These are phyloP conservation scores for Stentor roeselii DNA, from an alignment of 73 alveolate species.

Conservation along the genomic window DNA sequence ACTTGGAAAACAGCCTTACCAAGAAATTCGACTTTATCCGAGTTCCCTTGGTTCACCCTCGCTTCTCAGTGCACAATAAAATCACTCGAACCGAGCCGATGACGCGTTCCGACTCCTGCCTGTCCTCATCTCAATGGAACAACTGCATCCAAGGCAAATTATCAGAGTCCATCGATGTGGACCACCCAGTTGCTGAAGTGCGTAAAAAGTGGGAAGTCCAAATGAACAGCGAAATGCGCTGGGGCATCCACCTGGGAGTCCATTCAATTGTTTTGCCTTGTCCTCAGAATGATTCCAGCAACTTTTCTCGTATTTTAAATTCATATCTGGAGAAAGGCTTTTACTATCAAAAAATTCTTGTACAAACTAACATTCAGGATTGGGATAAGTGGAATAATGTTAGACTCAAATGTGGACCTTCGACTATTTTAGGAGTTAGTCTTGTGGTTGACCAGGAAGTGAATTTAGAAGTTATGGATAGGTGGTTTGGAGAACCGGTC, in stretches of 20 bases:
- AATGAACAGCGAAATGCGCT: conserved; percentile 41
- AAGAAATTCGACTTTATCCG: conserved; percentile 13
- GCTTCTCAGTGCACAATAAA: background rate
- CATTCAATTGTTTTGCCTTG: conserved; percentile 39
- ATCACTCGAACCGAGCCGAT: background rate
- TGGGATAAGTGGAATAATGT: conserved; percentile 34
- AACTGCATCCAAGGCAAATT: conserved; percentile 24
- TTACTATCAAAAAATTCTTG: conserved; percentile 29
- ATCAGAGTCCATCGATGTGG: conserved; percentile 31
- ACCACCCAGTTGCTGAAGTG: conserved; percentile 41
- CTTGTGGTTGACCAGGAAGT: conserved; percentile 36
- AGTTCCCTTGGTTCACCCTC: conserved; percentile 11
- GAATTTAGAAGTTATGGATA: conserved; percentile 29
- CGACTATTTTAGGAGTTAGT: conserved; percentile 23
- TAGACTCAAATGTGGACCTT: conserved; percentile 34
- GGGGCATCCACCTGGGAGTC: conserved; percentile 47
- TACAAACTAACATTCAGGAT: background rate
- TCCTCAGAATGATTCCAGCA: conserved; percentile 32
- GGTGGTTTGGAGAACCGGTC: conserved; percentile 51
- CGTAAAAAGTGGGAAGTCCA: conserved; percentile 51
- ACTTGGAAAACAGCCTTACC: background rate
- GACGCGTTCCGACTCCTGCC: conserved; percentile 21
- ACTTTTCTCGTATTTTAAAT: conserved; percentile 43
- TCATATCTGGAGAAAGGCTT: conserved; percentile 42
- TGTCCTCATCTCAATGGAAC: background rate